Conservation (phyloP, 2,329 filamentous ascomycete genomes). For the Byssothecium circinans region DNA sequence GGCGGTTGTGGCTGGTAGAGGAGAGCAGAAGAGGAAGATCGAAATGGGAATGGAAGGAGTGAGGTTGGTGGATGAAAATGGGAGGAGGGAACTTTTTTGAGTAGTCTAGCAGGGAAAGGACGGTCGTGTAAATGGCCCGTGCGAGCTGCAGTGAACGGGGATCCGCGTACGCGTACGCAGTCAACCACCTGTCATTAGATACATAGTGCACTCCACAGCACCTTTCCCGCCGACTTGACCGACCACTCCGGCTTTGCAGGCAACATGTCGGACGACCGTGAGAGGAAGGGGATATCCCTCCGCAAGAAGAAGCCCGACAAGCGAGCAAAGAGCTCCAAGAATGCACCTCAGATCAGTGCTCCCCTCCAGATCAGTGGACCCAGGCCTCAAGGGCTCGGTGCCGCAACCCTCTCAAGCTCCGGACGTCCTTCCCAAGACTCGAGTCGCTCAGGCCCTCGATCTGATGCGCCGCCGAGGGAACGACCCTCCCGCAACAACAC, state of each 20-base stretch:
- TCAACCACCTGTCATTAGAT: too few species aligned
- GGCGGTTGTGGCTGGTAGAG: not conserved
- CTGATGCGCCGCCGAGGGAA: slow-evolving; percentile 20
- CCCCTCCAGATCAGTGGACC: slow-evolving; percentile 56
- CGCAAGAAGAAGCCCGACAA: slow-evolving; percentile 62
- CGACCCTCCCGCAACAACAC: slow-evolving; percentile 51
- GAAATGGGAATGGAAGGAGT: too few species aligned
- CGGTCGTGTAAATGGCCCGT: slow-evolving; percentile 26
- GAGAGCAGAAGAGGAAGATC: too few species aligned
- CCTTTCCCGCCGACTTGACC: slow-evolving; percentile 8
- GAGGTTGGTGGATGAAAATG: too few species aligned
- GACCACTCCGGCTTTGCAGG: slow-evolving; percentile 12
- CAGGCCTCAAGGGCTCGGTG: slow-evolving; percentile 35
- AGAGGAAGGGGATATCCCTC: slow-evolving; percentile 61
- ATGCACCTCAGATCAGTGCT: slow-evolving; percentile 52
- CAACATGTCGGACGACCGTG: slow-evolving; percentile 52
- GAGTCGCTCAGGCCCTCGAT: slow-evolving; percentile 38
- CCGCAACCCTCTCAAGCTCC: slow-evolving; percentile 38
- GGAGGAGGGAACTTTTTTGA: slow-evolving; percentile 30
- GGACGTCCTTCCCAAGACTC: slow-evolving; percentile 42
- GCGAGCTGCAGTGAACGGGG: slow-evolving; percentile 14
- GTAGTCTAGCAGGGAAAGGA: slow-evolving; percentile 25
- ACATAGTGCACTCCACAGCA: too few species aligned
- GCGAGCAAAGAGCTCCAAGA: slow-evolving; percentile 54
- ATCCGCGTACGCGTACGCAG: too few species aligned